Conservation (phyloP, 2,329 filamentous ascomycete genomes). For the Fusarium proliferatum region DNA sequence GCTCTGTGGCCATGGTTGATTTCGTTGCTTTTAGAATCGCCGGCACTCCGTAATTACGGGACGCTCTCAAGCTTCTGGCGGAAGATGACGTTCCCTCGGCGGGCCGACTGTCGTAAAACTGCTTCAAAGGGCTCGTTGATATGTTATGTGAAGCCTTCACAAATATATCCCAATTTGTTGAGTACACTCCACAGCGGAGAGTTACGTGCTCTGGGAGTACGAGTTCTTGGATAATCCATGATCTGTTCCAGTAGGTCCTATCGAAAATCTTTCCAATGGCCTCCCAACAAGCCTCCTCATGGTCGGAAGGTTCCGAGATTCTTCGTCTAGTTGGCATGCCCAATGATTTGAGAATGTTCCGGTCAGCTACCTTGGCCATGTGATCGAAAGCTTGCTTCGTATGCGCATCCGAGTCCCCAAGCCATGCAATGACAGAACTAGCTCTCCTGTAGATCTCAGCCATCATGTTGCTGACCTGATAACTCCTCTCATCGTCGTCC, state of each 20-base stretch:
- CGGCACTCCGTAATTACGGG: background rate
- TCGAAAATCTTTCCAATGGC: background rate
- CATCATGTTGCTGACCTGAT: background rate
- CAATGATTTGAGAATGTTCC: background rate
- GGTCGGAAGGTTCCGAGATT: background rate
- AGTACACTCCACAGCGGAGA: background rate
- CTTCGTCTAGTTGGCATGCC: background rate
- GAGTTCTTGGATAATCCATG: background rate
- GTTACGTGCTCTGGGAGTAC: background rate
- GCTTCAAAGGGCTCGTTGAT: background rate
- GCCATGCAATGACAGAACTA: background rate
- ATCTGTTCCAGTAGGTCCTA: background rate
- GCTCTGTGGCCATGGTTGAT: background rate
- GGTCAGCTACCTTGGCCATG: background rate
- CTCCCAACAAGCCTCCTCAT: background rate
- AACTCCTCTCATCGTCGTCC: background rate
- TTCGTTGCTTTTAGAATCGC: background rate
- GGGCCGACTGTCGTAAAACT: background rate
- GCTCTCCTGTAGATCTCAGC: background rate
- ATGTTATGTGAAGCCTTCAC: background rate
- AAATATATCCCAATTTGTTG: background rate
- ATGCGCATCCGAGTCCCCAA: background rate
- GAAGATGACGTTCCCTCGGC: fast-evolving
- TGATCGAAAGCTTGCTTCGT: background rate
- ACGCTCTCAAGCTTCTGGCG: background rate